Evolutionary conservation across 306 rosid species (phyloP), one percentile per base, ranked within the genome.

Genomic region (Corylus americana): DNA sequence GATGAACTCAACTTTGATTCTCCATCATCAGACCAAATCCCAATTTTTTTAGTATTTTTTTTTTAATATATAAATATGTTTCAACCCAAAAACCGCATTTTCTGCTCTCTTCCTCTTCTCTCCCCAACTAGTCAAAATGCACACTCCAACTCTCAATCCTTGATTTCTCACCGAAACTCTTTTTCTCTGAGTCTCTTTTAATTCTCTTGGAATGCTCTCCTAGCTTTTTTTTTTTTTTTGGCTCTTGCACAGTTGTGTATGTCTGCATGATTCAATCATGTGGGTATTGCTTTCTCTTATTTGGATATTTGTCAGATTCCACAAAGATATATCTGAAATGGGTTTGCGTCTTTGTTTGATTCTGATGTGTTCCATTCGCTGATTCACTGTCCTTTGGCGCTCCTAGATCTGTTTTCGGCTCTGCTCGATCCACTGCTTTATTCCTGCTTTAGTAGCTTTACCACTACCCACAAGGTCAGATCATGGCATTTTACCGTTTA

Each of bases 1-100:
- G 84, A 73, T 74, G 79, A 84, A 77, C 84, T 80, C 66, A 80
- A 73, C 82, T 77, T 81, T 71, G 87, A 84, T 79, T 71, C 85
- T 77, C 42, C 85, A 69, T 84, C 80, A 47, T 84, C 80, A 50
- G 67, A 77, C 82, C 82, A 80, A 84, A 73, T 73, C 77, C 75
- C 74, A 77, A 63, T 69, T 31, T 77, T 55, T 7, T 63, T 39
- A 39, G 50, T 39, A 42, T 67, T n/a, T 67, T 67, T 67, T 67
- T 18, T 42, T 17, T 16, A 8, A 37, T 17, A 4, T 67, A 67
- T 67, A 67, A 67, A 42, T 27, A 75, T 71, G 77, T 79, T 66
- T 25, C 55, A 16, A 63, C 29, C 71, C 17, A 80, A 71, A 71
- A n/a, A 77, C 79, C 77, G 49, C 74, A 47, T 37, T 77, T 61